Evolutionary conservation across 805 yeast genomes (phyloP), one percentile per base, ranked within the genome.

Genomic region (Wickerhamomyces tratensis): DNA sequence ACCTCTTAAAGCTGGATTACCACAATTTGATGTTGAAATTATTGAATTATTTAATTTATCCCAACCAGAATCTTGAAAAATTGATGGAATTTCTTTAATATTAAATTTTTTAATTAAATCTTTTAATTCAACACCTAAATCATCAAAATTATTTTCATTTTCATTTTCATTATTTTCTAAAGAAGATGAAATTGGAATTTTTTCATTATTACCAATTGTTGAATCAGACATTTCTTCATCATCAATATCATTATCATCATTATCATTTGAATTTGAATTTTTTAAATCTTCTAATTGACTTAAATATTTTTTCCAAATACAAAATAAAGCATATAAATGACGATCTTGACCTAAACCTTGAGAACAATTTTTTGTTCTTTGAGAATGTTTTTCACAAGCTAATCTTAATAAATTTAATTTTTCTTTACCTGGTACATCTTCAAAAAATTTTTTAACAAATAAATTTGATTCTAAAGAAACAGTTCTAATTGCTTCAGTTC

Each of bases 261-360:
- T 20, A n/a, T 51, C 57, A n/a, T n/a, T n/a, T n/a, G 30, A 27
- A 7, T 6, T 7, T 27, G 30, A 27, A 27, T 27, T 27, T 27
- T 27, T 27, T 49, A 58, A 46, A 58, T 56, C 43, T 8, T 31
- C 34, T 2, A 31, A 31, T 31, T 31, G 2, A 31, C 7, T 31
- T 11, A 65, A 68, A 48, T 77, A 80, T 48, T 83, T 61, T 56
- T 84, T 83, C 95, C 96, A 88, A 49, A 86, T 81, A 53, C 93
- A 85, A 56, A 83, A 86, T 38, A 88, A 66, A 0, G 95, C 96
- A 62, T 82, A 88, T 43, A 88, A 65, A 59, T 88, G 96, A 54
- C 97, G 77, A 59, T 88, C 97, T 53, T 86, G 94, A n/a, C 96
- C 96, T 40, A 79, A 68, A 13, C 96, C 96, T 46, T 64, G 63